Conservation (phyloP, 306 rosid species). For the Citrullus mucosospermus region DNA sequence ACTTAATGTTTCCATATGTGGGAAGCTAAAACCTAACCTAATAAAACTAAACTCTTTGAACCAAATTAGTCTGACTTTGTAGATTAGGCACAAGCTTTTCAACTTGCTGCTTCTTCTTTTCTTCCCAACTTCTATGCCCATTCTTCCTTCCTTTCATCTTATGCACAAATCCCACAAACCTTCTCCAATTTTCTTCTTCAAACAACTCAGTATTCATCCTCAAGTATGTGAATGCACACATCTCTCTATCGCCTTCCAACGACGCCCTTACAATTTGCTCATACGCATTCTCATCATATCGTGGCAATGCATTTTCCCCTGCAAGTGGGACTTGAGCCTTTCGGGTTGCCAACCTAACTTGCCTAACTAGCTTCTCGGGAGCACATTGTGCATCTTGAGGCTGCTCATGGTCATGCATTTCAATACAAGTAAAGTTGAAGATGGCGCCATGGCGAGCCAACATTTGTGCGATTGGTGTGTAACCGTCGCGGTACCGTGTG, state of each 20-base stretch:
- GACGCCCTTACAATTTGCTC: constrained; percentile 58
- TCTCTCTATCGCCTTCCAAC: constrained; percentile 35
- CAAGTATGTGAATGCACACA: constrained; percentile 87
- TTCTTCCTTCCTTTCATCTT: constrained; percentile 73
- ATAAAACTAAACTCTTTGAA: constrained; percentile 40
- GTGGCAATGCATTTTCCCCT: constrained; percentile 77
- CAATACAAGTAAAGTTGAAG: constrained; percentile 88
- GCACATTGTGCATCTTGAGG: constrained; percentile 77
- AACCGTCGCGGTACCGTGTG: constrained; percentile 71
- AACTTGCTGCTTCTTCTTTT: constrained; percentile 71
- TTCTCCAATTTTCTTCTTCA: constrained; percentile 61
- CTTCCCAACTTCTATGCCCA: constrained; percentile 47
- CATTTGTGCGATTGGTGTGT: constrained; percentile 81
- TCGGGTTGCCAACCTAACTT: constrained; percentile 61
- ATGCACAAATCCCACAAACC: constrained; percentile 75
- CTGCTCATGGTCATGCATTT: constrained; percentile 91
- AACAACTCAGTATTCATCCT: constrained; percentile 80
- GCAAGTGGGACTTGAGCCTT: constrained; percentile 63
- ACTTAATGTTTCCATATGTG: not conserved
- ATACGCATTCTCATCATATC: constrained; percentile 52
- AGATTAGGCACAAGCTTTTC: constrained; percentile 64
- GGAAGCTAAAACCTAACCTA: not conserved
- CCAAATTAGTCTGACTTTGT: constrained; percentile 25
- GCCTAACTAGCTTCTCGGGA: constrained; percentile 77
- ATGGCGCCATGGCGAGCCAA: constrained; percentile 72